phyloP scores from a whole-genome alignment of 305 asterid genomes.

The Salvia sclarea region DNA sequence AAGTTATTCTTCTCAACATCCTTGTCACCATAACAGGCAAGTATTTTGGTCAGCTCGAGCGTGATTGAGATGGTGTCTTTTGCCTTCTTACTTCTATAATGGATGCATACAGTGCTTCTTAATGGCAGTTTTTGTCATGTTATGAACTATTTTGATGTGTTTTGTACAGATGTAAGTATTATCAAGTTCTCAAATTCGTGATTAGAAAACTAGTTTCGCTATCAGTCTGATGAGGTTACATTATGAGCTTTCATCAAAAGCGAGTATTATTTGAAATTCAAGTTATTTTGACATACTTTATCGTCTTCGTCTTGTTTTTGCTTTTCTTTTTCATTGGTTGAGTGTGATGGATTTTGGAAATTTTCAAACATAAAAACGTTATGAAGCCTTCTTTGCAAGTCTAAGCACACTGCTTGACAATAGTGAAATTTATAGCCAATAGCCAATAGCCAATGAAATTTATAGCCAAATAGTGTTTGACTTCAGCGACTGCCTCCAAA shows the following conservation, averaged over 20 bases:
- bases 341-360: background rate
- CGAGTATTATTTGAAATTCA: background rate
- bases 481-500: no score
- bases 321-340: background rate
- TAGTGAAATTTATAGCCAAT: no score
- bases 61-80: slow-evolving; percentile 20
- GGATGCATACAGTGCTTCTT: background rate
- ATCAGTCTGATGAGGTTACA: background rate
- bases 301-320: background rate
- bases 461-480: no score
- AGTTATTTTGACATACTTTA: background rate
- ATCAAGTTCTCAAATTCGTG: background rate
- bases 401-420: no score
- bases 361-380: background rate
- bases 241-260: background rate
- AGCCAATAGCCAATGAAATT: no score
- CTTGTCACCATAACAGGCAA: slow-evolving; percentile 75
- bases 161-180: no score
- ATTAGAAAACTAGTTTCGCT: background rate
- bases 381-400: no score
- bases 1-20: slow-evolving; percentile 67
- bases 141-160: background rate
- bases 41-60: slow-evolving; percentile 82
- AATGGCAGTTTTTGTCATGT: background rate
- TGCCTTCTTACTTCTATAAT: background rate